Percentiles rank a stretch among this genome's conserved stretches.
phyloP scores from a whole-genome alignment of 768 basidiomycete genomes.

The Mrakia gelida region DNA sequence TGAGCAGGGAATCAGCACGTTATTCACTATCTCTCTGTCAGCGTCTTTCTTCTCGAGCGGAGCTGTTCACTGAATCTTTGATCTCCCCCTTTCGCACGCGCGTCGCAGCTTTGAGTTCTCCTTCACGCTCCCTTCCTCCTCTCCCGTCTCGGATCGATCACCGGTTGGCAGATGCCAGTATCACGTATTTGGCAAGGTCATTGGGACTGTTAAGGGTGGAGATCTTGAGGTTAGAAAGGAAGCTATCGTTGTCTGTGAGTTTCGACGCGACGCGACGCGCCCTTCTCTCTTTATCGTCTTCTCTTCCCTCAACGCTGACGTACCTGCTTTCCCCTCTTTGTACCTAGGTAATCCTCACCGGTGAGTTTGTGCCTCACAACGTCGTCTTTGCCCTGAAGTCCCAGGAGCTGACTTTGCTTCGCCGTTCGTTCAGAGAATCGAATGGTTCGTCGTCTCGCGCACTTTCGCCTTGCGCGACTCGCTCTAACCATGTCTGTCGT shows the following conservation, averaged over 20 bases:
- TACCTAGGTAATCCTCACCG: background rate
- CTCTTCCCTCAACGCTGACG: background rate
- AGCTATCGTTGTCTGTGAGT: background rate
- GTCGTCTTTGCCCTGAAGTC: too few species aligned
- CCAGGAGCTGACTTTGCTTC: too few species aligned
- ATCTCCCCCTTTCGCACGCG: background rate
- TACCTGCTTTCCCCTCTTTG: background rate
- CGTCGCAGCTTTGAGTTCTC: constrained; percentile 19
- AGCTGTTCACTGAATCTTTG: background rate
- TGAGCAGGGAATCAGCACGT: background rate
- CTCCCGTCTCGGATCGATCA: background rate
- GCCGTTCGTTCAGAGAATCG: too few species aligned
- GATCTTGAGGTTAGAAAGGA: background rate
- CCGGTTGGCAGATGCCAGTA: background rate
- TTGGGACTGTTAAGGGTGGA: too few species aligned
- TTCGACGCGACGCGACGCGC: background rate
- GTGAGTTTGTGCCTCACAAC: background rate
- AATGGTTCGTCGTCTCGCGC: too few species aligned
- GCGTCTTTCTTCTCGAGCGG: background rate
- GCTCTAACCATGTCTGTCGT: too few species aligned
- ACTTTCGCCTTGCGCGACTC: too few species aligned
- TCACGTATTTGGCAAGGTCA: background rate
- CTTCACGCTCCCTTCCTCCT: background rate
- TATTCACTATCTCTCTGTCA: background rate
- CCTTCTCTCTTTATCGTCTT: background rate